Conservation (phyloP, 495 filamentous ascomycete species). For the Aspergillus homomorphus region DNA sequence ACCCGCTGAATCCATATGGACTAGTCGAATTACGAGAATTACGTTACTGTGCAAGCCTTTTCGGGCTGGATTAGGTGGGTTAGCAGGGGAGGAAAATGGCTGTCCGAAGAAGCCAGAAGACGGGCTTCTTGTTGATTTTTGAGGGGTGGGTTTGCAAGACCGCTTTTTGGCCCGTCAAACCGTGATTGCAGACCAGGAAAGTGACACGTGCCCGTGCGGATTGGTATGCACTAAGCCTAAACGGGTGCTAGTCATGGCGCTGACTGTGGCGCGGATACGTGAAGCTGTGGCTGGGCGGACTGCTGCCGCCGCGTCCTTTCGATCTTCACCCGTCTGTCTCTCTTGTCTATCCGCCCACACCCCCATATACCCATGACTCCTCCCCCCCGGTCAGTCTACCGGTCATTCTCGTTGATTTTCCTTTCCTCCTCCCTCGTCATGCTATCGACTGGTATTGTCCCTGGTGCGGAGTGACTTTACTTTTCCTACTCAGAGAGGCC, state of each 20-base stretch:
- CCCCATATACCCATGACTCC: neutral
- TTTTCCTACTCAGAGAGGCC: neutral
- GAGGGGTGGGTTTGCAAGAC: neutral
- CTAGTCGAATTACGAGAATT: neutral
- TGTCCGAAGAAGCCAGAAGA: neutral
- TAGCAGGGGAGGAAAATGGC: neutral
- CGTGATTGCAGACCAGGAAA: neutral
- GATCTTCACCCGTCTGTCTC: constrained; percentile 1
- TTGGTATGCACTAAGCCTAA: constrained; percentile 11
- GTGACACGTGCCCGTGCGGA: constrained; percentile 13
- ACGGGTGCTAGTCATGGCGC: constrained; percentile 12
- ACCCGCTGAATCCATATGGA: neutral
- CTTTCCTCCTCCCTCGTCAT: constrained; percentile 7
- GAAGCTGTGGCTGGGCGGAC: constrained; percentile 10
- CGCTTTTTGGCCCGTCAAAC: neutral
- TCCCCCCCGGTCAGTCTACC: neutral
- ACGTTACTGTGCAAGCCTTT: neutral
- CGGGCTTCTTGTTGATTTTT: neutral
- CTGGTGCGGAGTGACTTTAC: neutral
- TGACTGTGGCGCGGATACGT: neutral
- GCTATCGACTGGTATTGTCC: neutral
- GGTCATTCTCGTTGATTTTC: constrained; percentile 3
- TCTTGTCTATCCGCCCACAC: neutral
- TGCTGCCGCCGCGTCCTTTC: neutral
- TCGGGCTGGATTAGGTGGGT: neutral